Evolutionary conservation across 768 basidiomycete genomes (phyloP), one percentile per base, ranked within the genome.

Genomic region (Pleurotus cornucopiae): DNA sequence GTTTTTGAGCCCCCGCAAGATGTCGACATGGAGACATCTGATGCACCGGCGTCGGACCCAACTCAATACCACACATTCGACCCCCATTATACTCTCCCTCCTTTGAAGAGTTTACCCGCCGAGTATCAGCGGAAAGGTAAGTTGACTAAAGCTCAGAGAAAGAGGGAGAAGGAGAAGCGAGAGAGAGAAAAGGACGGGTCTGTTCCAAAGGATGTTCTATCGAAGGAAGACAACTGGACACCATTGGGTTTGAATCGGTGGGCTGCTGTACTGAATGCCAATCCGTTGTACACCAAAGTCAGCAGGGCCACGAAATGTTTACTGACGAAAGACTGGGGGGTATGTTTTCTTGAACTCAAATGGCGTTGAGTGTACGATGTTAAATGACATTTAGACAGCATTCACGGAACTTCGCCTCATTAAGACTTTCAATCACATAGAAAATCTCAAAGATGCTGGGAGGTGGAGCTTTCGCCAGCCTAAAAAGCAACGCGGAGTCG

Each of bases 401-500:
- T 83, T 89, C 66, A 74, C 79, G 14, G 95, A 98, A 65, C 65
- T 96, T 57, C 79, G 86, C 58, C 77, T 95, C 34, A 69, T 89
- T 30, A 83, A 91, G 41, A 84, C 92, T 1, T 77, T 97, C 60
- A 92, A 95, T 46, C 81, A 88, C 9, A 85, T 99, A 47, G 94
- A 98, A 57, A 69, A 74, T 25, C 78, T 98, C 57, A 95, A 97
- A 69, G 79, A 82, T 23, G 81, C 80, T 9, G 86, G 86, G 3
- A 76, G 83, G 37, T 99, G 97, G 96, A 89, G 89, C 61, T 91
- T 96, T 63, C 76, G 96, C 52, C 97, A 99, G 65, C 94, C 94
- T 7, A 98, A 96, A 71, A 96, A 94, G 70, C 91, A 95, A 65
- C 79, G 90, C 57, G 88, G 85, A 25, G 78, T 94, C 14, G 85